Evolutionary conservation across 768 basidiomycete species (phyloP).

Genomic region (Phlebiopsis flavidoalba): DNA sequence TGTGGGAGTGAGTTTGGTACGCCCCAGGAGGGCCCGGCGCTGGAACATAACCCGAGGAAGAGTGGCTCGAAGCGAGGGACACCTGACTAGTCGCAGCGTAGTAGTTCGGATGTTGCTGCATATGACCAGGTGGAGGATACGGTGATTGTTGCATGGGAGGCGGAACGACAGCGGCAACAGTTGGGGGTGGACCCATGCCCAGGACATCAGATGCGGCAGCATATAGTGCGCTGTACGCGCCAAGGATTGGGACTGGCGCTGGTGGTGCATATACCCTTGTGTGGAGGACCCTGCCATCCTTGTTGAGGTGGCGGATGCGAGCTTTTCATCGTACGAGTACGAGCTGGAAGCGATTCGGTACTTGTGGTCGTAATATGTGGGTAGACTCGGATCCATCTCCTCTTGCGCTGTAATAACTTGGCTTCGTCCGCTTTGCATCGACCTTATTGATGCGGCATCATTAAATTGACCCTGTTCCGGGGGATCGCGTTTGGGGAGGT

Average conservation of each 20-base stretch:
- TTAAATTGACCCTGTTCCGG: conserved; percentile 5
- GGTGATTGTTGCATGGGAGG: conserved; percentile 11
- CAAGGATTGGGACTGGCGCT: background rate
- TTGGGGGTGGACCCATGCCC: conserved; percentile 67
- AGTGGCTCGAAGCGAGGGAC: conserved; percentile 7
- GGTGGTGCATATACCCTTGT: conserved; percentile 14
- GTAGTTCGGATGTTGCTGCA: conserved; percentile 8
- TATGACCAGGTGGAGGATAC: conserved; percentile 14
- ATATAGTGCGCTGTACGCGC: conserved; percentile 56
- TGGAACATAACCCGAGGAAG: conserved; percentile 3
- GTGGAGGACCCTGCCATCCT: conserved; percentile 9
- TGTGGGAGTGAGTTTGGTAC: background rate
- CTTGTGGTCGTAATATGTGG: conserved; percentile 24
- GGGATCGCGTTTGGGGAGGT: conserved; percentile 14
- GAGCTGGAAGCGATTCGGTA: conserved; percentile 21
- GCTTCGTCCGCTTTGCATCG: conserved; percentile 29
- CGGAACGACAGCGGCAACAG: conserved; percentile 16
- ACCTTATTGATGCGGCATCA: conserved; percentile 23
- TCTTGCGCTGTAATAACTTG: conserved; percentile 24
- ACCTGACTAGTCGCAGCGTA: conserved; percentile 1
- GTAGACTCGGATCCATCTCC: conserved; percentile 17
- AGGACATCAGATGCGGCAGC: conserved; percentile 77
- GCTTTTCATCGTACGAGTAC: conserved; percentile 32
- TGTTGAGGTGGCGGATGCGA: background rate
- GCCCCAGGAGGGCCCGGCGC: background rate